A percentile compares a stretch with the other conserved stretches of the same genome.
Evolutionary conservation across 1,139 yeast genomes (phyloP).

Genomic region (Blastobotrys proliferans): DNA sequence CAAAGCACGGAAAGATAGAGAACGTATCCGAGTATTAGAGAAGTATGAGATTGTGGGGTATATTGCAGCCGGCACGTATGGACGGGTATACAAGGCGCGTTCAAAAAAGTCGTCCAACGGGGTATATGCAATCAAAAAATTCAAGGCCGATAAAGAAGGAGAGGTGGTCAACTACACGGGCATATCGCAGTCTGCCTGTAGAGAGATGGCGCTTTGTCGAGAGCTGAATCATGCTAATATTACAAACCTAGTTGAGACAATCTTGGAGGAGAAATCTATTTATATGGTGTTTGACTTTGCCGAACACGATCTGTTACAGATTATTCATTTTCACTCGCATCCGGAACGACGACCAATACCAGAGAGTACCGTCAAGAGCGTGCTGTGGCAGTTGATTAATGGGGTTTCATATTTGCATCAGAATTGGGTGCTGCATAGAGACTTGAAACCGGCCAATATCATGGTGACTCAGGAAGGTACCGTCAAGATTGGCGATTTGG

Average conservation of each 20-base stretch:
- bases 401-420: slow-evolving; percentile 91
- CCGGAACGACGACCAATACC: slow-evolving; percentile 81
- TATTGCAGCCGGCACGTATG: slow-evolving; percentile 98
- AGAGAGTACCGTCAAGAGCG: slow-evolving; percentile 69
- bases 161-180: slow-evolving; percentile 90
- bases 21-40: slow-evolving; percentile 67
- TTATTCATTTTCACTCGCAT: slow-evolving; percentile 89
- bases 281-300: slow-evolving; percentile 96
- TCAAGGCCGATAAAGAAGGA: slow-evolving; percentile 91
- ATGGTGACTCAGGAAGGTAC: slow-evolving; percentile 89
- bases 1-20: slow-evolving; percentile 57
- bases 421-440: slow-evolving; percentile 95
- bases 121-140: slow-evolving; percentile 79
- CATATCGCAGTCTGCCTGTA: slow-evolving; percentile 89
- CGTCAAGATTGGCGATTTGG: slow-evolving; percentile 94
- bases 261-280: slow-evolving; percentile 85
- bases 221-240: slow-evolving; percentile 79
- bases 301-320: slow-evolving; percentile 90
- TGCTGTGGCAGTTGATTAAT: slow-evolving; percentile 85
- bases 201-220: slow-evolving; percentile 94
- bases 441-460: slow-evolving; percentile 94
- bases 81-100: slow-evolving; percentile 88
- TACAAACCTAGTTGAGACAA: slow-evolving; percentile 73
- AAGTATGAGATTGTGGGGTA: slow-evolving; percentile 88
- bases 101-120: slow-evolving; percentile 26